Percentiles rank a stretch among this genome's conserved stretches.
Conservation (phyloP, 1,284 basidiomycete genomes). For the Ganoderma multipileum region DNA sequence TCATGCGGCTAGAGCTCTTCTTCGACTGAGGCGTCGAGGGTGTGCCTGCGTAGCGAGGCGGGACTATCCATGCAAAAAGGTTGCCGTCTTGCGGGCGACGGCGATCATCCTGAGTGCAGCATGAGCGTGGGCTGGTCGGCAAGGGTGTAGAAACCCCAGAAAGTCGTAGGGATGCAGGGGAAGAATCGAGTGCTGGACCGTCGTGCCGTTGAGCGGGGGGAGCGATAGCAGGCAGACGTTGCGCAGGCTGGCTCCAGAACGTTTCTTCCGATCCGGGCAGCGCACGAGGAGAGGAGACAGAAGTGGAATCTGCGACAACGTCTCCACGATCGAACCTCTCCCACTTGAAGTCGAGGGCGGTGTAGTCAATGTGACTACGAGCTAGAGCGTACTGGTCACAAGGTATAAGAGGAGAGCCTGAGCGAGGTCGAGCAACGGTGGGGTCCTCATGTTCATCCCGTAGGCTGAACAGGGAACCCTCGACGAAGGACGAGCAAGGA, state of each 20-base stretch:
- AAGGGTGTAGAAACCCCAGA: constrained; percentile 6
- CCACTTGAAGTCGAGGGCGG: constrained; percentile 62
- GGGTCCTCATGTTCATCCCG: not conserved
- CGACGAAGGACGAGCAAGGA: not conserved
- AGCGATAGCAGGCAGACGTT: not conserved
- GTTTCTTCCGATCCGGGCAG: constrained; percentile 17
- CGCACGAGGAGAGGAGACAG: not conserved
- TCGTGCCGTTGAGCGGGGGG: no score
- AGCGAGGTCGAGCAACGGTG: not conserved
- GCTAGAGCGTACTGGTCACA: not conserved
- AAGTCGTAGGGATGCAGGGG: constrained; percentile 9
- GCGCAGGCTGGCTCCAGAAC: constrained; percentile 22
- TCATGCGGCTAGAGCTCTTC: no score
- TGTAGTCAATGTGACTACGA: constrained; percentile 32
- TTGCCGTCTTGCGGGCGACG: not conserved
- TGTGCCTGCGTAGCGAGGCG: constrained; percentile 14
- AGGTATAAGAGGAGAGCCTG: not conserved
- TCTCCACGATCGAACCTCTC: constrained; percentile 50
- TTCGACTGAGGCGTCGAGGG: constrained; percentile 12
- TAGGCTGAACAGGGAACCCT: not conserved
- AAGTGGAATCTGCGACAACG: constrained; percentile 1
- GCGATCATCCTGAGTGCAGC: no score
- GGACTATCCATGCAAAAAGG: constrained; percentile 22
- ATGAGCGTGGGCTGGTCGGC: not conserved
- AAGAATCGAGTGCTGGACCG: not conserved